Evolutionary conservation across 2,329 filamentous ascomycete genomes (phyloP).

Genomic region (Rosellinia necatrix): DNA sequence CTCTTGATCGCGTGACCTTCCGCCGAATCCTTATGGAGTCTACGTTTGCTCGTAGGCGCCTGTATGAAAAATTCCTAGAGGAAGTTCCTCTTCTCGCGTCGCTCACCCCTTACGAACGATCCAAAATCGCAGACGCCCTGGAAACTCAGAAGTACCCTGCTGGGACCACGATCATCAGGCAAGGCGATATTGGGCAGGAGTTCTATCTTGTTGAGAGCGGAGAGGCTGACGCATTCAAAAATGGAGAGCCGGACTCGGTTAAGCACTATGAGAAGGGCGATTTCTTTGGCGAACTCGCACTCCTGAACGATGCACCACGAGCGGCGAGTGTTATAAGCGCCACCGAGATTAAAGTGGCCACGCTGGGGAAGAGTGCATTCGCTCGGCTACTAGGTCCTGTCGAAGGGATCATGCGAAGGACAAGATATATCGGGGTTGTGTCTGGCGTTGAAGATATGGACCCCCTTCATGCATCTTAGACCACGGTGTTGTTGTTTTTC

Average conservation of each 20-base stretch:
- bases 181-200: conserved; percentile 88
- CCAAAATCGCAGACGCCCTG: conserved; percentile 95
- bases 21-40: conserved; percentile 98
- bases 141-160: conserved; percentile 85
- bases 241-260: conserved; percentile 70
- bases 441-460: conserved; percentile 70
- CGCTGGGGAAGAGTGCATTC: conserved; percentile 90
- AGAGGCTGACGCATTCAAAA: conserved; percentile 84
- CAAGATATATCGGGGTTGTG: conserved; percentile 63
- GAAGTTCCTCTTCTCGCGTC: conserved; percentile 85
- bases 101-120: conserved; percentile 89
- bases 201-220: conserved; percentile 92
- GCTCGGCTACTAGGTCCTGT: conserved; percentile 91
- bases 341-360: conserved; percentile 90
- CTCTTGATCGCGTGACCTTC: conserved; percentile 93
- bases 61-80: conserved; percentile 97
- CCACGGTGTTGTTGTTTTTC: conserved; percentile 21
- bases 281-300: conserved; percentile 93
- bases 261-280: conserved; percentile 88
- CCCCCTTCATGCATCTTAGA: conserved; percentile 56
- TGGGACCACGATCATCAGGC: conserved; percentile 82
- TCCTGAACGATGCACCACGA: conserved; percentile 91
- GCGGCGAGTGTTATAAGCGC: conserved; percentile 85
- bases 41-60: conserved; percentile 90
- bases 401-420: conserved; percentile 90